Evolutionary conservation across 805 yeast species (phyloP).

Genomic region (Candida tammaniensis): DNA sequence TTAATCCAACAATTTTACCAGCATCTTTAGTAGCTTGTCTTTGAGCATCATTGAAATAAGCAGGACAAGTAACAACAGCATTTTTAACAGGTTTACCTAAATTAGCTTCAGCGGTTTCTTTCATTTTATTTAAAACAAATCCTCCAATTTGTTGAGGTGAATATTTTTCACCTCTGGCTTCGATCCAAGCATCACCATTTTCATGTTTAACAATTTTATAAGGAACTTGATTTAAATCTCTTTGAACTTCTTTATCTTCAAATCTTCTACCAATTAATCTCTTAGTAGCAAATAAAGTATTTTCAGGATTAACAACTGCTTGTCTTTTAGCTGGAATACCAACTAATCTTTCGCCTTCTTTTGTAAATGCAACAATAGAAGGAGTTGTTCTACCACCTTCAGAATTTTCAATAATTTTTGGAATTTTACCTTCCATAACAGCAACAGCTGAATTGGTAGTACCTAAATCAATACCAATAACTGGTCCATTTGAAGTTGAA

Average conservation of each 20-base stretch:
- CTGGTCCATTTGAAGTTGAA: conserved; percentile 45
- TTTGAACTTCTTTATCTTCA: conserved; percentile 85
- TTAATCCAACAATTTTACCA: conserved; percentile 94
- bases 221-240: conserved; percentile 84
- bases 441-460: conserved; percentile 92
- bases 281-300: conserved; percentile 92
- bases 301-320: conserved; percentile 91
- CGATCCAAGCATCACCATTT: conserved; percentile 96
- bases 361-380: conserved; percentile 91
- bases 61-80: conserved; percentile 91
- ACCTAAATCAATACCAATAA: conserved; percentile 84
- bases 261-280: conserved; percentile 92
- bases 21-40: conserved; percentile 96
- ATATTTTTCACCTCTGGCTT: conserved; percentile 82
- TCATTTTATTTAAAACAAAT: conserved; percentile 90
- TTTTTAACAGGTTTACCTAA: conserved; percentile 82
- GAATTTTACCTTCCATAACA: conserved; percentile 72
- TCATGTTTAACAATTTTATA: conserved; percentile 85
- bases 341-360: conserved; percentile 86
- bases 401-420: conserved; percentile 74
- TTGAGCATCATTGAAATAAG: conserved; percentile 87
- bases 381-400: conserved; percentile 83
- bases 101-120: conserved; percentile 94
- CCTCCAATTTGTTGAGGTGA: conserved; percentile 97
- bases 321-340: conserved; percentile 97